Conservation (phyloP, 2,329 filamentous ascomycete species). For the Fulvia fulva region DNA sequence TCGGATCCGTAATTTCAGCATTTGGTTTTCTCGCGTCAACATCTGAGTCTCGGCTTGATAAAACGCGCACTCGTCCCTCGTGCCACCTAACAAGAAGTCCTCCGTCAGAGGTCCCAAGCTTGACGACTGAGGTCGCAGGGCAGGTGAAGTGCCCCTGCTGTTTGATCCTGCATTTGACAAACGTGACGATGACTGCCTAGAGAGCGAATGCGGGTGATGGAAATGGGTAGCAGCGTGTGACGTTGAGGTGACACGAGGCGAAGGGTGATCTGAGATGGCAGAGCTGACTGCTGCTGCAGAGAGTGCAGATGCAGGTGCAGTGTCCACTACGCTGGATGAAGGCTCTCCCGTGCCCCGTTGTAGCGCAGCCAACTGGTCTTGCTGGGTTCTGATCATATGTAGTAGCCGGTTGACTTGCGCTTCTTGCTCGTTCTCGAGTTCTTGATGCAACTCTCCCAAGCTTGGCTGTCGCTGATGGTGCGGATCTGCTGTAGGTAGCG, state of each 20-base stretch:
- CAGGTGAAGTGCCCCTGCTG: constrained; percentile 41
- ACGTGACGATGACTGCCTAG: constrained; percentile 42
- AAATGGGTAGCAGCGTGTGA: constrained; percentile 22
- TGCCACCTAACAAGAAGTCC: constrained; percentile 59
- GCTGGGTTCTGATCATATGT: constrained; percentile 71
- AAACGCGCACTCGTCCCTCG: constrained; percentile 68
- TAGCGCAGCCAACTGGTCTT: constrained; percentile 63
- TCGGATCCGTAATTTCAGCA: constrained; percentile 70
- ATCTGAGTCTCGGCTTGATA: constrained; percentile 80
- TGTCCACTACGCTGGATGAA: constrained; percentile 5
- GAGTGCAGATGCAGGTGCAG: constrained; percentile 27
- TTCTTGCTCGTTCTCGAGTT: constrained; percentile 75
- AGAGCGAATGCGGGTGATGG: constrained; percentile 36
- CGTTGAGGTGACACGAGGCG: constrained; percentile 18
- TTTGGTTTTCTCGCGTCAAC: constrained; percentile 74
- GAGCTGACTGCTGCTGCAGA: constrained; percentile 34
- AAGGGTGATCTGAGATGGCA: constrained; percentile 40
- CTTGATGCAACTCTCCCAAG: constrained; percentile 72
- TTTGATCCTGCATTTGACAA: constrained; percentile 27
- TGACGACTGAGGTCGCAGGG: constrained; percentile 53
- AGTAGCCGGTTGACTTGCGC: constrained; percentile 75
- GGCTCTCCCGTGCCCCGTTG: constrained; percentile 14
- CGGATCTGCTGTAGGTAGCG: constrained; percentile 50
- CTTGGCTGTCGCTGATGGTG: constrained; percentile 63
- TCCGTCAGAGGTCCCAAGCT: constrained; percentile 43